Base-by-base conservation (phyloP, 805 yeast species). In the Babjeviella inositovora region DNA sequence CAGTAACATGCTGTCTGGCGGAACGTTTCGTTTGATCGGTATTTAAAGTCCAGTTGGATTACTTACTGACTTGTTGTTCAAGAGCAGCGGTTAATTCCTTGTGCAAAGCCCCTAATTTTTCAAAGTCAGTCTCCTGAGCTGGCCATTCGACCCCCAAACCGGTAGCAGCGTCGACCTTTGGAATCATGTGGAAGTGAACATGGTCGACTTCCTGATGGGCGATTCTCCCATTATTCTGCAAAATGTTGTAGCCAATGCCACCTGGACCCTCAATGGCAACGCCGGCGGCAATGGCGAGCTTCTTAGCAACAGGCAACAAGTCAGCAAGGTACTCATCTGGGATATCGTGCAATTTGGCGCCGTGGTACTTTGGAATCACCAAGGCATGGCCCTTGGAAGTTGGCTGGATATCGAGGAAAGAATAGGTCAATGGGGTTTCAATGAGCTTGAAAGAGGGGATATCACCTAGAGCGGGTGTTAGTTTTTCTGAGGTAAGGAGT, bases 201-300 rank as follows among this genome's bases (percentile, higher is more conserved):
- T 87, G 98, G 35, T 79, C 90, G 27, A 90, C 97, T 26, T 64
- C 75, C 55, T 87, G 98, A 44, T 90, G 97, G 8, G 97, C 98
- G 41, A 85, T 72, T 43, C 80, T 55, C 23, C 97, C 97, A 37
- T 87, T 90, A 60, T 87, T 90, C 50, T 85, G 97, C 34, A 87
- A 56, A 11, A 87, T 45, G 43, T 87, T 87, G 62, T 87, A 87
- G 21, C 93, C 93, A 23, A 51, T 59, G 11, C 82, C 81, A 5
- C 61, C 59, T 4, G 59, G 58, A 15, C 69, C 64, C 29, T 73
- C 75, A 21, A 54, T 52, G 32, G 67, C 75, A 32, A 74, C 58
- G 4, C 65, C 74, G 30, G 80, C 54, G 5, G 77, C 76, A 33
- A 67, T 62, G 29, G 90, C 84, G 33, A 90, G 57, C 43, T 73